phyloP scores from a whole-genome alignment of 345 rosid genomes.

The Salix purpurea region DNA sequence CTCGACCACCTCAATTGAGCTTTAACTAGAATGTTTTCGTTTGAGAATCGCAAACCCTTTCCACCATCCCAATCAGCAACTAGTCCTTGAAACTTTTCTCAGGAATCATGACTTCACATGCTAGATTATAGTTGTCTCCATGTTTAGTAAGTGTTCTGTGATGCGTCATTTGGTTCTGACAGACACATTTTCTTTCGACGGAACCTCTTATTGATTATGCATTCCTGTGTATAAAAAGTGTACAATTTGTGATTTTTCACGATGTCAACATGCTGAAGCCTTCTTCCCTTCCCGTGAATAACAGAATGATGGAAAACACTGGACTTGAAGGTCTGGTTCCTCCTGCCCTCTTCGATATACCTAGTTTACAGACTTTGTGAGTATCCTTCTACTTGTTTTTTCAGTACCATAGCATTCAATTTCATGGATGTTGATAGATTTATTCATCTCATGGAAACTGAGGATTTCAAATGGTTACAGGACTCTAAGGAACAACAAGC shows the following conservation, averaged over 20 bases:
- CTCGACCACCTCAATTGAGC: not conserved
- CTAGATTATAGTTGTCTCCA: not conserved
- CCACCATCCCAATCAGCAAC: not conserved
- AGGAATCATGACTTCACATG: not conserved
- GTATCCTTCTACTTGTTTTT: slow-evolving; percentile 1
- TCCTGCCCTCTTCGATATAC: slow-evolving; percentile 41
- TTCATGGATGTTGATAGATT: not conserved
- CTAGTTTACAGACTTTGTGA: slow-evolving; percentile 63
- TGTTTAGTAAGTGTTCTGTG: not conserved
- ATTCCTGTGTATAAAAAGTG: not conserved
- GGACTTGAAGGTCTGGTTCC: slow-evolving; percentile 56
- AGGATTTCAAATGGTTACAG: slow-evolving; percentile 30
- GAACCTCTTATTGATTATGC: not conserved
- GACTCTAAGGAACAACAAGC: slow-evolving; percentile 41
- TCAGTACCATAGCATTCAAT: not conserved
- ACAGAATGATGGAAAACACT: slow-evolving; percentile 60
- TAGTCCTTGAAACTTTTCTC: not conserved
- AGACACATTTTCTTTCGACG: not conserved
- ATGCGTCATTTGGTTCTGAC: not conserved
- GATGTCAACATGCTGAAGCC: not conserved
- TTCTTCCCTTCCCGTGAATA: not conserved
- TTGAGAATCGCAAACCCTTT: not conserved
- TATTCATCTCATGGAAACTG: not conserved
- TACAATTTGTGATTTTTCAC: not conserved
- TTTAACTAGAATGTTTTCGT: not conserved